Evolutionary conservation across 495 filamentous ascomycete genomes (phyloP), one percentile per base, ranked within the genome.

Genomic region (Saxophila tyrrhenica): DNA sequence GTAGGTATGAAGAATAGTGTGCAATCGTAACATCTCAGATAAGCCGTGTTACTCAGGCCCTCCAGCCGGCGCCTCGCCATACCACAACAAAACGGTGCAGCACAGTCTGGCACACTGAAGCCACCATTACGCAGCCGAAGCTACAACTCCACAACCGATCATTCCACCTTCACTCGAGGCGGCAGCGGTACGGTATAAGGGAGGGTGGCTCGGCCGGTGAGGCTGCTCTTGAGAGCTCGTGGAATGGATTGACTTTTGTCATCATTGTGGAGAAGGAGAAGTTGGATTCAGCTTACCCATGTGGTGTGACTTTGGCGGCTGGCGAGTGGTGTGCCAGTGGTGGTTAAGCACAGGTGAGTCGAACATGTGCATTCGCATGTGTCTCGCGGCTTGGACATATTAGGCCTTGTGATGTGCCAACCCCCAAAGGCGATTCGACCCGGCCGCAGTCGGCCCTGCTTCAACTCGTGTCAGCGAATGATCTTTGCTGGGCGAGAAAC

Each of bases 231-330:
- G 47, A 42, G 42, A 57, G 54, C 45, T 96, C 87, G 79, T 94
- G 84, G 91, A 97, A 97, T 97, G 91, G 91, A 97, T 97, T 86
- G 83, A 88, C 90, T 90, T 49, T 79, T 85, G 80, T 94, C 89
- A 95, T 97, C 91, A 85, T 85, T 69, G 74, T 57, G 56, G 50
- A 24, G 9, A 19, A 43, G 32, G 16, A 39, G 35, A 39, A 39
- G 16, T 16, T 39, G 35, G 8, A 16, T 39, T 16, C 9, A 16
- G 16, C 35, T 39, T 39, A 39, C 35, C 35, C 8, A 39, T n/a
- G n/a, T n/a, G n/a, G n/a, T n/a, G n/a, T n/a, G n/a, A n/a, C n/a
- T n/a, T n/a, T n/a, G n/a, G n/a, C n/a, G n/a, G n/a, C n/a, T n/a
- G n/a, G n/a, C n/a, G n/a, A n/a, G n/a, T n/a, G n/a, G n/a, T n/a